Conservation (phyloP, 2,329 filamentous ascomycete genomes). For the Fusarium mundagurra region DNA sequence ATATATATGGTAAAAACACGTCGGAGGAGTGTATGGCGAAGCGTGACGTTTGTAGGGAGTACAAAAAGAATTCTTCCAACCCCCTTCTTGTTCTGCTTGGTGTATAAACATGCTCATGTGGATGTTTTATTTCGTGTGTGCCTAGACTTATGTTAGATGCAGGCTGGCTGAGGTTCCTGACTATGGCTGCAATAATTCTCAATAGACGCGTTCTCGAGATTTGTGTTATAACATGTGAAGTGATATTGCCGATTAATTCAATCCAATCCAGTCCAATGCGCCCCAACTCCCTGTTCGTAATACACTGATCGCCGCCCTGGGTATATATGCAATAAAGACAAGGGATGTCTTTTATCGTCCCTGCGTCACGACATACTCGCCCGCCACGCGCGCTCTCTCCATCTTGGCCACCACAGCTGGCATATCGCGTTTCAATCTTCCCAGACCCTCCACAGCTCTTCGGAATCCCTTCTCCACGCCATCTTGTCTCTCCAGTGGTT, state of each 20-base stretch:
- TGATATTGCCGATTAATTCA: slow-evolving; percentile 4
- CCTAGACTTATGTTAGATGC: slow-evolving; percentile 17
- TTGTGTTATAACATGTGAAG: not conserved
- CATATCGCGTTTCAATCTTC: slow-evolving; percentile 66
- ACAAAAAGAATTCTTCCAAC: not conserved
- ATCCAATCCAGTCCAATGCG: not conserved
- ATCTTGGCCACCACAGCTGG: slow-evolving; percentile 71
- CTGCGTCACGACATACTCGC: slow-evolving; percentile 62
- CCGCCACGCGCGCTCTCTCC: slow-evolving; percentile 70
- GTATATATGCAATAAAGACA: slow-evolving; percentile 26
- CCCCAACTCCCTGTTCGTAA: slow-evolving; percentile 20
- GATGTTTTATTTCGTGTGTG: not conserved
- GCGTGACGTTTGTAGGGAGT: slow-evolving; percentile 24
- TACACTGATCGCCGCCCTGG: slow-evolving; percentile 14
- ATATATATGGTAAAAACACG: slow-evolving; percentile 21
- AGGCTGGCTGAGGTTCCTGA: slow-evolving; percentile 24
- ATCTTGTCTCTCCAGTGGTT: slow-evolving; percentile 54
- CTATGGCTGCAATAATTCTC: slow-evolving; percentile 33
- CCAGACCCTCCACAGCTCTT: slow-evolving; percentile 61
- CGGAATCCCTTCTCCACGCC: slow-evolving; percentile 58
- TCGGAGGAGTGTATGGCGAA: slow-evolving; percentile 15
- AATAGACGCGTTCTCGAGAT: slow-evolving; percentile 25
- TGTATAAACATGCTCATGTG: slow-evolving; percentile 1
- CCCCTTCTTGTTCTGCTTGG: not conserved
- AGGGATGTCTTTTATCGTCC: slow-evolving; percentile 37